Conservation (phyloP, 495 filamentous ascomycete species). For the Xylaria acuta region DNA sequence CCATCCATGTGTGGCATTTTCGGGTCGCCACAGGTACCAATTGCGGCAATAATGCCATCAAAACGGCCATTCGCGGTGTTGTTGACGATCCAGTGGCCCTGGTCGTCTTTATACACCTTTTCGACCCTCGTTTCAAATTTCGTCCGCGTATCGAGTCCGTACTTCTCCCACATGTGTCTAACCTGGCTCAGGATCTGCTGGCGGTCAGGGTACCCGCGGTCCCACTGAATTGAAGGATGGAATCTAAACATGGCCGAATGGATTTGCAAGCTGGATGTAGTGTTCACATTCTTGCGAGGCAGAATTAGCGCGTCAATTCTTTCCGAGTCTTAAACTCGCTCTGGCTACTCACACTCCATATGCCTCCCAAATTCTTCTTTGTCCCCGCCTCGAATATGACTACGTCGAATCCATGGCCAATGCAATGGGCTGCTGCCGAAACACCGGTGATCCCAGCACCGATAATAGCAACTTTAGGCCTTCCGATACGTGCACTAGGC, state of each 20-base stretch:
- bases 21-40: constrained; percentile 80
- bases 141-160: constrained; percentile 72
- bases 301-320: not conserved
- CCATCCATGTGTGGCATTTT: constrained; percentile 72
- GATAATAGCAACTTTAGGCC: constrained; percentile 79
- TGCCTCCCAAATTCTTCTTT: constrained; percentile 72
- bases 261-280: constrained; percentile 81
- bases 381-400: constrained; percentile 75
- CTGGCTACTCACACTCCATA: constrained; percentile 72
- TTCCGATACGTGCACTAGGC: constrained; percentile 55
- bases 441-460: constrained; percentile 85
- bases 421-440: constrained; percentile 81
- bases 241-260: constrained; percentile 90
- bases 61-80: constrained; percentile 69
- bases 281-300: constrained; percentile 72
- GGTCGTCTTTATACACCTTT: constrained; percentile 69
- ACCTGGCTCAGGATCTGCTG: constrained; percentile 76
- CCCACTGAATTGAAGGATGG: constrained; percentile 78
- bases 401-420: constrained; percentile 87
- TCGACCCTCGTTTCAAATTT: constrained; percentile 72
- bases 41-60: constrained; percentile 76
- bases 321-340: not conserved
- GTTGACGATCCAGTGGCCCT: constrained; percentile 83
- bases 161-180: constrained; percentile 73
- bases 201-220: constrained; percentile 75